A percentile compares a stretch with the other conserved stretches of the same genome.
Evolutionary conservation across 1,284 basidiomycete genomes (phyloP).

Genomic region (Cryptococcus sp.): DNA sequence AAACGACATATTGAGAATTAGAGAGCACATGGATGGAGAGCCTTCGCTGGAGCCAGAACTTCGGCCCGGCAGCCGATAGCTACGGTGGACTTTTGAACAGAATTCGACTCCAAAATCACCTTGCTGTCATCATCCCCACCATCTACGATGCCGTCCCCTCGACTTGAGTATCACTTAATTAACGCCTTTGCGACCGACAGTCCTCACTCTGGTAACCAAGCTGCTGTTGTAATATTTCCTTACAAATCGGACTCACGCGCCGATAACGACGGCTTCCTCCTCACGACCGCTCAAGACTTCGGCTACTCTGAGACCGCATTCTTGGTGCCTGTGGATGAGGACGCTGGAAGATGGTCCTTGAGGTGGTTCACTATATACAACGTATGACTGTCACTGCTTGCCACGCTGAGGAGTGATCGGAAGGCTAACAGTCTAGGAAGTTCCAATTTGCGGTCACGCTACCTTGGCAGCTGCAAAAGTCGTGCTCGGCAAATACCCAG

Average conservation of each 20-base stretch:
- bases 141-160: background rate
- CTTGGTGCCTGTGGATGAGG: slow-evolving; percentile 16
- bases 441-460: slow-evolving; percentile 38
- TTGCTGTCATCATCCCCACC: background rate
- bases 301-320: slow-evolving; percentile 39
- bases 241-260: slow-evolving; percentile 16
- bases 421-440: slow-evolving; percentile 23
- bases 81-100: too few species aligned
- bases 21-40: too few species aligned
- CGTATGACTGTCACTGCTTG: slow-evolving; percentile 14
- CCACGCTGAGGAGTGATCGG: background rate
- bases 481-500: slow-evolving; percentile 27
- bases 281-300: slow-evolving; percentile 29
- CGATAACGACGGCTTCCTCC: slow-evolving; percentile 25
- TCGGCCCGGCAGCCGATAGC: too few species aligned
- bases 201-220: slow-evolving; percentile 38
- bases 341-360: slow-evolving; percentile 23
- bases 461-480: slow-evolving; percentile 32
- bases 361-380: slow-evolving; percentile 38
- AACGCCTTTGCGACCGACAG: slow-evolving; percentile 33
- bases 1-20: too few species aligned
- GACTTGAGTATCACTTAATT: slow-evolving; percentile 24
- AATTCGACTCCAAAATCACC: too few species aligned
- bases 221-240: slow-evolving; percentile 28
- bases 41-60: too few species aligned